These are phyloP conservation scores for Chenopodium formosanum DNA, from an alignment of 148 eudicot species.

Conservation along the genomic window DNA sequence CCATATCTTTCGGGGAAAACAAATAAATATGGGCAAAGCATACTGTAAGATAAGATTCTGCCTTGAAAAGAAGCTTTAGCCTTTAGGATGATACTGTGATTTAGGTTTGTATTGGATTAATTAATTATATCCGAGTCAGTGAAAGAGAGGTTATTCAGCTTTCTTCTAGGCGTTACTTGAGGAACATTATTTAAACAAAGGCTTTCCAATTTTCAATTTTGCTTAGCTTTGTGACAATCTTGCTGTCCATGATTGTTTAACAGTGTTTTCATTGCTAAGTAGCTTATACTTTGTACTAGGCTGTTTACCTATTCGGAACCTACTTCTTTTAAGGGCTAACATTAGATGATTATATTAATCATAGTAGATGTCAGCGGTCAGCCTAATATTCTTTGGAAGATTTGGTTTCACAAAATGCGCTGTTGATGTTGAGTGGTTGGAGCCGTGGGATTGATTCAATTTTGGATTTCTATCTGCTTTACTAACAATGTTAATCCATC, in stretches of 20 bases:
- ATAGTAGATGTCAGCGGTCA: background rate
- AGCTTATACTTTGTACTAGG: background rate
- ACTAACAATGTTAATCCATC: background rate
- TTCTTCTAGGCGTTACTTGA: background rate
- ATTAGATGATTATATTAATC: background rate
- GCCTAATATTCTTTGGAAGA: background rate
- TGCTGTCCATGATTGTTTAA: constrained; percentile 5
- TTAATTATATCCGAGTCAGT: constrained; percentile 1
- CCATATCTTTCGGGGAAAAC: too few relatives aligned
- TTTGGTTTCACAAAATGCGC: background rate
- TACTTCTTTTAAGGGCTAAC: constrained; percentile 5
- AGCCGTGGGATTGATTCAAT: background rate
- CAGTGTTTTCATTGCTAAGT: background rate
- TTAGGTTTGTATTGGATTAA: background rate
- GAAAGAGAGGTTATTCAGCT: background rate
- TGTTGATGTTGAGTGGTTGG: background rate
- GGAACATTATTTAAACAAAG: background rate
- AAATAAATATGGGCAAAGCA: background rate
- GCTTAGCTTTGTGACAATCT: constrained; percentile 4
- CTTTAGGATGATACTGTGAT: background rate
- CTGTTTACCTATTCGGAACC: background rate
- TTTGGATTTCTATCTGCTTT: background rate
- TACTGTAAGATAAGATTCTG: background rate
- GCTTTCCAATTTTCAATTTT: background rate
- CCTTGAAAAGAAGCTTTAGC: background rate